These are phyloP conservation scores for Solanum pimpinellifolium DNA, from an alignment of 257 asterid genomes.

Conservation along the genomic window DNA sequence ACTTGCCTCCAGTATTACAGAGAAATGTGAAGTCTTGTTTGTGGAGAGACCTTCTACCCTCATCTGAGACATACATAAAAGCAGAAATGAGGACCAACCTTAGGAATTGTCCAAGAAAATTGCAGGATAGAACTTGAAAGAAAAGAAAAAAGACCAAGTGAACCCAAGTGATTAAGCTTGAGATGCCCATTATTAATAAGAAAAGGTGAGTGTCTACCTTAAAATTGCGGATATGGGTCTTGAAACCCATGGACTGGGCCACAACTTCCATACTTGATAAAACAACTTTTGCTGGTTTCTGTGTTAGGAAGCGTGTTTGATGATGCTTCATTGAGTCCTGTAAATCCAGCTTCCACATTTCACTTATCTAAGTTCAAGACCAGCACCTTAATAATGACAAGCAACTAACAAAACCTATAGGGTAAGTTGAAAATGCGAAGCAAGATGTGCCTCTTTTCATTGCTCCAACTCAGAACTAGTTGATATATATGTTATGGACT, in stretches of 20 bases:
- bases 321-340: slow-evolving; percentile 79
- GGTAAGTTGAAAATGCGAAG: neutral
- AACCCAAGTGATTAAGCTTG: neutral
- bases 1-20: slow-evolving; percentile 75
- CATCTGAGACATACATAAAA: slow-evolving; percentile 42
- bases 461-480: neutral
- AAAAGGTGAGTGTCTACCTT: slow-evolving; percentile 45
- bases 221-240: slow-evolving; percentile 87
- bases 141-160: neutral
- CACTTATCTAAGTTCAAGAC: neutral
- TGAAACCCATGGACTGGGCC: slow-evolving; percentile 97
- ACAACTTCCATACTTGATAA: slow-evolving; percentile 96
- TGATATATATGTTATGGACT: neutral
- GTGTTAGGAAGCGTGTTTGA: slow-evolving; percentile 88
- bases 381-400: neutral
- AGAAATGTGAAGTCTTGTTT: slow-evolving; percentile 73
- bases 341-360: neutral
- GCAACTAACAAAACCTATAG: neutral
- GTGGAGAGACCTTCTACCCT: slow-evolving; percentile 91
- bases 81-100: neutral
- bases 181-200: neutral
- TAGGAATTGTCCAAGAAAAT: neutral
- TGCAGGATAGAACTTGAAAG: neutral
- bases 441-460: neutral
- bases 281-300: slow-evolving; percentile 80